Base-by-base conservation (phyloP, 2,329 filamentous ascomycete genomes). In the Fusarium xyrophilum region DNA sequence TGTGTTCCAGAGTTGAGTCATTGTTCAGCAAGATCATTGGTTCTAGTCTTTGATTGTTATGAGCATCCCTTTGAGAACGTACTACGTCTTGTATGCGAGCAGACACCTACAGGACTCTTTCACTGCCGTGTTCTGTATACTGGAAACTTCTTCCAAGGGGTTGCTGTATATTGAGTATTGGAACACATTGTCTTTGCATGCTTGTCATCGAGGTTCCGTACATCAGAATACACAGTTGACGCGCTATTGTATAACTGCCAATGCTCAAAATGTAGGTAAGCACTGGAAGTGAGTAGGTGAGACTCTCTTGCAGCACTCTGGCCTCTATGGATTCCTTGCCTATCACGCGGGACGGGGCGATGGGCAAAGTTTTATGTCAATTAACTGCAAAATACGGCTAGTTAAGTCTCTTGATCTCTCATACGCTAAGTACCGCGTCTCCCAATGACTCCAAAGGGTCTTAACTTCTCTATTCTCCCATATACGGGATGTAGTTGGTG, bases 41-140 rank as follows among this genome's bases (percentile, higher is more conserved):
- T 11, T n/a, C 3, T 7, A 11, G 5, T 8, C 19, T 46, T 21
- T 30, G 3, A 2, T 10, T 8, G 2, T 21, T 17, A 2, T 9
- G 5, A 30, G 8, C 10, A 1, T 12, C 10, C 6, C 3, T 8
- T 17, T 2, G 4, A 30, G 43, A 17, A 30, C 9, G 6, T 5
- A 3, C 5, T 3, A 13, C 19, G 2, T 1, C 19, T n/a, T 7
- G 1, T 3, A n/a, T 3, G 4, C 9, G 3, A 17, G n/a, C 6
- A 5, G 1, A 15, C 2, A n/a, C 2, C 7, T 27, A 19, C 2
- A n/a, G 4, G 3, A 10, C 12, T 13, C 1, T 25, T 25, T 25
- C 2, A 25, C 25, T 25, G 25, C 25, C 0, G 10, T 40, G 15
- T 17, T 25, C 10, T 42, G 39, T 15, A 23, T 25, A 6, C 2